A percentile compares a stretch with the other conserved stretches of the same genome.
Evolutionary conservation across 2,329 filamentous ascomycete species (phyloP).

Genomic region (Colletotrichum magnum): DNA sequence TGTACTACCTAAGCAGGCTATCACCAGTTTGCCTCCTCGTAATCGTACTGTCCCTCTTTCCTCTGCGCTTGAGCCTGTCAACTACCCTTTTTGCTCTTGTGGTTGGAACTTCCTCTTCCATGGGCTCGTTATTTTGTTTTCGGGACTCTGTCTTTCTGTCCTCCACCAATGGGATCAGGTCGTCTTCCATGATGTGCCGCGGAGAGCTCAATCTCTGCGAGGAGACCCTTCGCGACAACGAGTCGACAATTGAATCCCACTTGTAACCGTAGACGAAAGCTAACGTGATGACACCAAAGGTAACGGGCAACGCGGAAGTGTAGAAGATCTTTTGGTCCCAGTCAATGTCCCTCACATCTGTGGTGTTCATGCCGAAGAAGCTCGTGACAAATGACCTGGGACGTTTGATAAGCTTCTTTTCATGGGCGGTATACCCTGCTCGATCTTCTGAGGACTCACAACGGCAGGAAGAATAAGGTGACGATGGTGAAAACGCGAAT

Average conservation of each 20-base stretch:
- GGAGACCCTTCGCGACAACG: not conserved
- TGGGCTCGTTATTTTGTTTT: not conserved
- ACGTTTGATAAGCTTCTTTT: not conserved
- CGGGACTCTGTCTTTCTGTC: not conserved
- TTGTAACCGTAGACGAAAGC: constrained; percentile 45
- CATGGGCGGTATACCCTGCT: not conserved
- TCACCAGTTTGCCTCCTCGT: not conserved
- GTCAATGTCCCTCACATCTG: constrained; percentile 57
- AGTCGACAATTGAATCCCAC: constrained; percentile 28
- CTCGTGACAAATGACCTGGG: constrained; percentile 47
- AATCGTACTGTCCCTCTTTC: not conserved
- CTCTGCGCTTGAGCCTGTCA: not conserved
- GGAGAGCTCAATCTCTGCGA: not conserved
- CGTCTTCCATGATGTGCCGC: not conserved
- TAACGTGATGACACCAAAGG: constrained; percentile 47
- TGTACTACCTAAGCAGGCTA: not conserved
- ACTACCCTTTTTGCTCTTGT: not conserved
- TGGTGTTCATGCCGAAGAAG: constrained; percentile 61
- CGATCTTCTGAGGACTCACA: constrained; percentile 43
- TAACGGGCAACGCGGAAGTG: constrained; percentile 56
- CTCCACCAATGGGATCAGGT: not conserved
- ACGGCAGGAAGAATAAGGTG: constrained; percentile 56
- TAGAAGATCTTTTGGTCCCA: constrained; percentile 57
- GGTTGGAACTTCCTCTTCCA: not conserved
- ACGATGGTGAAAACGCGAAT: constrained; percentile 56